Evolutionary conservation across 345 rosid genomes (phyloP).

Genomic region (Laguncularia racemosa): DNA sequence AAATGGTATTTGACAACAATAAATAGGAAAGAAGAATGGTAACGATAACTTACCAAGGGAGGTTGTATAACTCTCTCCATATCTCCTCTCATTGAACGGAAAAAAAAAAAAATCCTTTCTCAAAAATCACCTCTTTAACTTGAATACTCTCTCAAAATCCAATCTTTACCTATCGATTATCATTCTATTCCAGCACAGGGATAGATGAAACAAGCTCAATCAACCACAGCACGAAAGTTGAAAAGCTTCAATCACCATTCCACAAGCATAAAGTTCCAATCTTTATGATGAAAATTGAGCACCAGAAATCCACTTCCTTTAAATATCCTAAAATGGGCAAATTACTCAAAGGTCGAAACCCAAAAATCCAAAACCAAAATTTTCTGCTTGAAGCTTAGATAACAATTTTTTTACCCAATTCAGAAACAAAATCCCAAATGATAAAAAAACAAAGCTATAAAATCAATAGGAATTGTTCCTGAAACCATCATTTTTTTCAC

Average conservation of each 20-base stretch:
- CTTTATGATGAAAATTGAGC: too few species aligned
- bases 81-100: slow-evolving; percentile 17
- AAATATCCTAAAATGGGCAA: background rate
- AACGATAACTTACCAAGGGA: slow-evolving; percentile 45
- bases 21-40: slow-evolving; percentile 4
- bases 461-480: slow-evolving; percentile 2
- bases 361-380: slow-evolving; percentile 13
- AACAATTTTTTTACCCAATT: slow-evolving; percentile 10
- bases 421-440: slow-evolving; percentile 25
- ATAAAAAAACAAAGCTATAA: slow-evolving; percentile 13
- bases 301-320: background rate
- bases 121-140: slow-evolving; percentile 1
- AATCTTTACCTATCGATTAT: too few species aligned
- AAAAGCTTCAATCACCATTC: slow-evolving; percentile 1
- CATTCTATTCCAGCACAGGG: too few species aligned
- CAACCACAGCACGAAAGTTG: background rate
- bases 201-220: background rate
- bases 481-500: slow-evolving; percentile 15
- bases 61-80: slow-evolving; percentile 70
- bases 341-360: slow-evolving; percentile 4
- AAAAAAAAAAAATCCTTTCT: slow-evolving; percentile 10
- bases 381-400: slow-evolving; percentile 13
- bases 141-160: background rate
- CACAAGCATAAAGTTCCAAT: background rate
- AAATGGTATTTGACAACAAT: slow-evolving; percentile 1